Base-by-base conservation (phyloP, 75 land plant species). In the Picea glauca region DNA sequence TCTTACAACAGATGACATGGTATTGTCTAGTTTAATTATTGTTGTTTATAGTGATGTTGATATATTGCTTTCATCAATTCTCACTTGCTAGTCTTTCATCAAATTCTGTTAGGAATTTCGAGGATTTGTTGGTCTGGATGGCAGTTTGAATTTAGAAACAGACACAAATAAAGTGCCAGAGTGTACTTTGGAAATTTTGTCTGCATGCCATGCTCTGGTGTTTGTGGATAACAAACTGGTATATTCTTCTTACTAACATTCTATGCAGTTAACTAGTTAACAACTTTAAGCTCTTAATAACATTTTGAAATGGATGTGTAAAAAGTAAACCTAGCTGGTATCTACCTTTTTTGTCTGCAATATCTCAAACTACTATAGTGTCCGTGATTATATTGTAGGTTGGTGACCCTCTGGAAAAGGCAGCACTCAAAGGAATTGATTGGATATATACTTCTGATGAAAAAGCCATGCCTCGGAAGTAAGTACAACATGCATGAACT, bases 1-100 rank as follows among this genome's bases (percentile, higher is more conserved):
- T 67, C 85, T 97, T 30, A 97, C 99, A 78, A 92, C 96, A 76
- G 99, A 97, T 93, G 99, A 97, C 85, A 97, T 97, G 99, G 99
- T 97, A 86, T 73, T 20, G 17, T 33, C 56, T 79, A 13, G 46
- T 72, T 15, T 72, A 15, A 40, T 15, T 73, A 21, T 46, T 79
- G 15, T 68, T 68, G 13, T 21, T 50, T 62, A 40, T 23, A 11
- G 79, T 56, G 17, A 81, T 79, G 72, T 60, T 33, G 15, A 61
- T 65, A 38, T 50, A 32, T 50, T 65, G 40, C 18, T 56, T 21
- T 17, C 13, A 58, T 46, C 38, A 68, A 35, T 43, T 33, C 21
- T 31, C 15, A 62, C 56, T 26, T 43, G 17, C 23, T 67, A 63
- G n/a, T 13, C 75, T 15, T 21, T 75, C 35, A 61, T 54, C 21